These are phyloP conservation scores for Solanum hybrid DNA, from an alignment of 305 asterid genomes.

Conservation along the genomic window DNA sequence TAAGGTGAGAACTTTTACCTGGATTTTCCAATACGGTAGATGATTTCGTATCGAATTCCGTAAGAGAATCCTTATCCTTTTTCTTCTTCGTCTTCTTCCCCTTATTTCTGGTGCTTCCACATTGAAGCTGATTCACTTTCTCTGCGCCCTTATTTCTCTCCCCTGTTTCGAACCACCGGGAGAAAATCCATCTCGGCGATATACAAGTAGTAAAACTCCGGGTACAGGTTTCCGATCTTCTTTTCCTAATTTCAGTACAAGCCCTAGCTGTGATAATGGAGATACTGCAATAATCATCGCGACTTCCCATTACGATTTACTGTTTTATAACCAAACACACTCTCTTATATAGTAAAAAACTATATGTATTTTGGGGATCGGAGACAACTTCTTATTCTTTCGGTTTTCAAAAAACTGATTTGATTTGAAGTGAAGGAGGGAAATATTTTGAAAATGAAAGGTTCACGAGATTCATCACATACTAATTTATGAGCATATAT, in stretches of 20 bases:
- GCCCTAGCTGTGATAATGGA: constrained; percentile 10
- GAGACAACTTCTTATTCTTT: neutral
- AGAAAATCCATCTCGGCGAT: constrained; percentile 36
- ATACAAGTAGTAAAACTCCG: constrained; percentile 35
- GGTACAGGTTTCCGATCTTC: constrained; percentile 20
- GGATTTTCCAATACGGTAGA: neutral
- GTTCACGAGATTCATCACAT: neutral
- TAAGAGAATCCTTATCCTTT: neutral
- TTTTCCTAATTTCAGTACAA: constrained; percentile 3
- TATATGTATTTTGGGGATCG: neutral
- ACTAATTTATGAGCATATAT: neutral
- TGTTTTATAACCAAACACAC: neutral
- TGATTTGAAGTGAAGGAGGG: neutral
- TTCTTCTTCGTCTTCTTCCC: neutral
- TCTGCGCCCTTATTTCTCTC: constrained; percentile 10
- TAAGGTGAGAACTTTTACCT: neutral
- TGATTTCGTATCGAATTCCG: neutral
- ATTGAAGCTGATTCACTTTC: constrained; percentile 7
- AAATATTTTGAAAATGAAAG: neutral
- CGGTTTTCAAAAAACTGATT: neutral
- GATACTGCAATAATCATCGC: constrained; percentile 17
- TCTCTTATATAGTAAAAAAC: neutral
- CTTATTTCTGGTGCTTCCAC: neutral
- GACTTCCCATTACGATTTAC: neutral
- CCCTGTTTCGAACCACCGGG: constrained; percentile 24